Evolutionary conservation across 768 basidiomycete genomes (phyloP), one percentile per base, ranked within the genome.

Genomic region (Polyporus arcularius): DNA sequence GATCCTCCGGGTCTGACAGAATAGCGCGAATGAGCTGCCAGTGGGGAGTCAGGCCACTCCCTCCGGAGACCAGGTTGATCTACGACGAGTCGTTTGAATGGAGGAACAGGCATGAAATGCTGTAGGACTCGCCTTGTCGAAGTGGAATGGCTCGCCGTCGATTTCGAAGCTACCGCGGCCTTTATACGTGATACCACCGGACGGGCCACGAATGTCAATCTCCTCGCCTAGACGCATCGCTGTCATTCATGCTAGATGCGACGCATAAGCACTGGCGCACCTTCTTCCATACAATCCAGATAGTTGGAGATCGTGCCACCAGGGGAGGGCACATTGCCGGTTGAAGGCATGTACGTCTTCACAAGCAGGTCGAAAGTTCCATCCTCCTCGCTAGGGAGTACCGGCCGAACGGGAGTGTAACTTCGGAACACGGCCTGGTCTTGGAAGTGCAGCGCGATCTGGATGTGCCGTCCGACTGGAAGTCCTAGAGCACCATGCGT

Each of bases 11-110:
- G 52, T 67, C 61, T 9, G 59, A 62, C 28, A 69, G 54, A 15
- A 69, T 63, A 4, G 64, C 58, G 57, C 61, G 64, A 12, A 69
- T 69, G 46, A 69, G 59, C 61, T 69, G 68, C 66, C 66, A 69
- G 57, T 67, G 66, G 5, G 68, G 66, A 1, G 68, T 69, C 12
- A 67, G 18, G 2, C 68, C 68, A 35, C 61, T 65, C 14, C 68
- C 66, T 0, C 68, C 68, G 6, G 66, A 62, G 7, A 69, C 57
- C 14, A 69, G 64, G 49, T 67, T 69, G 59, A 69, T 64, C 68
- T 69, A 45, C 18, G 38, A 38, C 21, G 16, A 38, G 41, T 41
- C 21, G 21, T 26, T 26, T 26, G 21, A 2, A 28, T 16, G n/a
- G 11, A 26, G 10, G 3, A 18, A 4, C 31, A 3, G 16, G 11